Conservation (phyloP, 768 basidiomycete genomes). For the Coprinopsis cinerea region DNA sequence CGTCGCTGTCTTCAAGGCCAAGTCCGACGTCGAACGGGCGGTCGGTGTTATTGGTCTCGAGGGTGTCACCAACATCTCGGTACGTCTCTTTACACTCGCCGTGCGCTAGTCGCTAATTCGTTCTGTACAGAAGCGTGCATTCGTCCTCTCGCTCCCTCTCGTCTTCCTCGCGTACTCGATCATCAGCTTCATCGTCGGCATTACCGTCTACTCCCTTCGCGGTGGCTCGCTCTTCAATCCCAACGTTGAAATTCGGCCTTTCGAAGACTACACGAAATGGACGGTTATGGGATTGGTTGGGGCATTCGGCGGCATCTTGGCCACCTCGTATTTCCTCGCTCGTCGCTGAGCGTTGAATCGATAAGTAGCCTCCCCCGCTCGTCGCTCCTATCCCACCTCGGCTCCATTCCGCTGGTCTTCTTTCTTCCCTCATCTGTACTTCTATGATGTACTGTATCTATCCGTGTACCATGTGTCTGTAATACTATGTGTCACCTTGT, state of each 20-base stretch:
- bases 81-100: slow-evolving; percentile 15
- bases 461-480: too few relatives aligned
- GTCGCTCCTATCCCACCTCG: too few relatives aligned
- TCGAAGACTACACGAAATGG: slow-evolving; percentile 47
- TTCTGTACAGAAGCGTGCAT: slow-evolving; percentile 43
- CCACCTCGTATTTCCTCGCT: neutral
- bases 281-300: slow-evolving; percentile 1
- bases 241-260: slow-evolving; percentile 31
- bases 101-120: neutral
- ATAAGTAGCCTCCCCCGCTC: too few relatives aligned
- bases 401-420: too few relatives aligned
- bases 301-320: neutral
- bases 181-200: slow-evolving; percentile 58
- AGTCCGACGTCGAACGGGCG: slow-evolving; percentile 54
- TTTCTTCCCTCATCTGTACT: too few relatives aligned
- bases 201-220: slow-evolving; percentile 61
- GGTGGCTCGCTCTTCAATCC: slow-evolving; percentile 38
- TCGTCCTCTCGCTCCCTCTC: slow-evolving; percentile 66
- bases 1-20: slow-evolving; percentile 64
- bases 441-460: too few relatives aligned
- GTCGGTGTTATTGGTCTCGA: slow-evolving; percentile 49
- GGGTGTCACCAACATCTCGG: slow-evolving; percentile 44
- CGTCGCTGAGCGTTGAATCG: neutral
- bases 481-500: too few relatives aligned
- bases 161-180: slow-evolving; percentile 71